Conservation (phyloP, 768 basidiomycete species). For the Daedalea quercina region DNA sequence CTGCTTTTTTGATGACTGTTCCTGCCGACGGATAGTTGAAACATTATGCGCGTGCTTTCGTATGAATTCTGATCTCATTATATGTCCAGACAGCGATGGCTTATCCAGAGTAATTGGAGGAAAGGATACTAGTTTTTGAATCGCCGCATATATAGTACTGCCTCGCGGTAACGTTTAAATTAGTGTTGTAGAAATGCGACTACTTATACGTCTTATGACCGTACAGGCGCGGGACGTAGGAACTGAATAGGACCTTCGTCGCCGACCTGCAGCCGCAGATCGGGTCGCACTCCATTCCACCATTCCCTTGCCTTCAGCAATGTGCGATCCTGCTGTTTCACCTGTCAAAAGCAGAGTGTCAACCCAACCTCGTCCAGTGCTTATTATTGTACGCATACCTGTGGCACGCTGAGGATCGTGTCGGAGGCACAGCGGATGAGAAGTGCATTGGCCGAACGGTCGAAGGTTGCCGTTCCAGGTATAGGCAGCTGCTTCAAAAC, state of each 20-base stretch:
- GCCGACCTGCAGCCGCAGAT: conserved; percentile 10
- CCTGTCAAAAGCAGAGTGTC: conserved; percentile 8
- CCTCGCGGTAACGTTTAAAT: no score
- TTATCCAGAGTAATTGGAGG: no score
- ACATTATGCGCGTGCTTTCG: no score
- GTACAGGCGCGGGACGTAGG: background rate
- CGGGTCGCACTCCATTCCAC: conserved; percentile 64
- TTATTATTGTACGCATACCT: conserved; percentile 11
- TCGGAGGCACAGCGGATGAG: conserved; percentile 49
- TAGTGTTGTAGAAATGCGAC: no score
- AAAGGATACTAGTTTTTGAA: background rate
- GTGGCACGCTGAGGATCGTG: conserved; percentile 45
- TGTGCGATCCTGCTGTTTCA: conserved; percentile 58
- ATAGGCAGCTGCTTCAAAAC: conserved; percentile 9
- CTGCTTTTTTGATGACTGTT: no score
- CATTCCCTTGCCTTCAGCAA: conserved; percentile 56
- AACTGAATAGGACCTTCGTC: conserved; percentile 10
- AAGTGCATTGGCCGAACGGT: conserved; percentile 32
- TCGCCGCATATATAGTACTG: background rate
- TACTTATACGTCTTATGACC: background rate
- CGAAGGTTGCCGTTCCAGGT: conserved; percentile 40
- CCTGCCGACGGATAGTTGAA: no score
- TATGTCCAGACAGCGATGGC: no score
- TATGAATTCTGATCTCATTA: no score
- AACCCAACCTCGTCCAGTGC: background rate